These are phyloP conservation scores for Lactuca sativa DNA, from an alignment of 129 eudicot species.

Conservation along the genomic window DNA sequence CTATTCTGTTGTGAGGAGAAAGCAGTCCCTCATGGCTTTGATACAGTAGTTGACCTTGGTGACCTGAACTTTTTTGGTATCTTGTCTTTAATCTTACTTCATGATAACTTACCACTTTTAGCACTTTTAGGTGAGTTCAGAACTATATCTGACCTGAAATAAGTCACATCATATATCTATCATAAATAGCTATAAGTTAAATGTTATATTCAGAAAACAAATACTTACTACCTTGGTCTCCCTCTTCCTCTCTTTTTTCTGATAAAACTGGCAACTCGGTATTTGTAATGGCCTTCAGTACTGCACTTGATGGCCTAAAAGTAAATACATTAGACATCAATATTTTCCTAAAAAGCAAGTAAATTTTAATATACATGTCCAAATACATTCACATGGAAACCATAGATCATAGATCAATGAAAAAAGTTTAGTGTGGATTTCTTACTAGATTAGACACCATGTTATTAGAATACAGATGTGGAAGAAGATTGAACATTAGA, in stretches of 20 bases:
- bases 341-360: no score
- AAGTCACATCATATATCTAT: conserved; percentile 20
- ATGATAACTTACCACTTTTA: conserved; percentile 27
- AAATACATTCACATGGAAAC: no score
- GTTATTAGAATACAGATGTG: no score
- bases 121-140: conserved; percentile 35
- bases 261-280: conserved; percentile 24
- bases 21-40: conserved; percentile 47
- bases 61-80: conserved; percentile 49
- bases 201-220: no score
- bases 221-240: conserved; percentile 54
- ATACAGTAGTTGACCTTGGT: conserved; percentile 36
- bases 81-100: conserved; percentile 23
- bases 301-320: conserved; percentile 41
- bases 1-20: conserved; percentile 37
- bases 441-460: no score
- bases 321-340: not conserved
- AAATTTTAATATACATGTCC: no score
- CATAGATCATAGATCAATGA: no score
- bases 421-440: no score
- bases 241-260: conserved; percentile 35
- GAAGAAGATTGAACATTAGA: no score
- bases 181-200: no score
- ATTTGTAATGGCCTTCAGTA: conserved; percentile 31
- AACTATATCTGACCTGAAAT: conserved; percentile 33